Conservation (phyloP, 2,329 filamentous ascomycete genomes). For the Diaporthe eres region DNA sequence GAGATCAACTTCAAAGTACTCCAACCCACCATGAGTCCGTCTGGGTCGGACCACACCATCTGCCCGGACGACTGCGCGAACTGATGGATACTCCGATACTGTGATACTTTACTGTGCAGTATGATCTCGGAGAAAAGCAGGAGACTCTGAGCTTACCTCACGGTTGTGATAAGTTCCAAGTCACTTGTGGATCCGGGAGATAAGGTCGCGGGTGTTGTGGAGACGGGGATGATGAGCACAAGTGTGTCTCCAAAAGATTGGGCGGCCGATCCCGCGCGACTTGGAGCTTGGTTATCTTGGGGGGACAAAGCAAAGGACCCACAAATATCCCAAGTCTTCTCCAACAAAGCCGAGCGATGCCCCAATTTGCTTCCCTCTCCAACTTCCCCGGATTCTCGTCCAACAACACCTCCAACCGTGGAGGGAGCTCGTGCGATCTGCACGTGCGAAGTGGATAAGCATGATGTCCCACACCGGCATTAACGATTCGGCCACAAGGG, state of each 20-base stretch:
- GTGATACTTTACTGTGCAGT: background rate
- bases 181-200: background rate
- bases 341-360: conserved; percentile 20
- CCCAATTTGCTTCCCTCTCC: background rate
- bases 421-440: background rate
- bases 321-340: background rate
- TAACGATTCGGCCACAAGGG: background rate
- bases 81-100: no score
- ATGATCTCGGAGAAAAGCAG: background rate
- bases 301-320: background rate
- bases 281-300: background rate
- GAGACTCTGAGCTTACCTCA: background rate
- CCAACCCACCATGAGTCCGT: background rate
- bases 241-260: background rate
- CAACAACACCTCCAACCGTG: conserved; percentile 3
- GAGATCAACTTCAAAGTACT: background rate
- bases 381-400: conserved; percentile 28
- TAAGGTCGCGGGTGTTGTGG: background rate
- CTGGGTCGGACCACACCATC: background rate
- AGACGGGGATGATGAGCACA: background rate
- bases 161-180: background rate
- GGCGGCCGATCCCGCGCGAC: background rate
- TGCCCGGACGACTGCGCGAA: no score
- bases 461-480: conserved; percentile 19
- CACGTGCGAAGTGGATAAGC: background rate